Evolutionary conservation across 1,139 yeast genomes (phyloP).

Genomic region (Diutina siamensis): DNA sequence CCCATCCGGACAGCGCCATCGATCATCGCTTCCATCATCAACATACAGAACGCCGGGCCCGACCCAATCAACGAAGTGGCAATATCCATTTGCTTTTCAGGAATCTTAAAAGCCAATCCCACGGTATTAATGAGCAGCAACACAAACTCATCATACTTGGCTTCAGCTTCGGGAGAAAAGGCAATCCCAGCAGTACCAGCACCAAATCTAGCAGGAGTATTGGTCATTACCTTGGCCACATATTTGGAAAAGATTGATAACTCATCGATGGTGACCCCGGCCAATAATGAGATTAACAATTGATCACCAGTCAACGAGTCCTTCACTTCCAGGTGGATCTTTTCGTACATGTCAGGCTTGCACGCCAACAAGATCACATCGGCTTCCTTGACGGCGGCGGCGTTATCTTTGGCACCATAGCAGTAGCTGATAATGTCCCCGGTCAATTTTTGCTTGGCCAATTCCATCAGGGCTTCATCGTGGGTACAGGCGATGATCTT

Average conservation of each 20-base stretch:
- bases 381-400: constrained; percentile 47
- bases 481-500: constrained; percentile 64
- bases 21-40: constrained; percentile 82
- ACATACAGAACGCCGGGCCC: constrained; percentile 88
- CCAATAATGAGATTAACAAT: constrained; percentile 71
- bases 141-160: constrained; percentile 39
- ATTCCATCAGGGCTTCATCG: constrained; percentile 37
- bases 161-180: constrained; percentile 40
- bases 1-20: constrained; percentile 97
- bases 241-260: constrained; percentile 40
- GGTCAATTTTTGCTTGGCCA: constrained; percentile 28
- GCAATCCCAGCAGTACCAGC: constrained; percentile 89
- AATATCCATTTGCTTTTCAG: constrained; percentile 92
- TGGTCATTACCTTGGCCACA: constrained; percentile 93
- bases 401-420: constrained; percentile 39
- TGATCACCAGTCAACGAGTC: constrained; percentile 38
- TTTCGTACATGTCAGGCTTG: constrained; percentile 70
- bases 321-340: constrained; percentile 38
- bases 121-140: constrained; percentile 50
- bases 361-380: constrained; percentile 73
- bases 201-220: constrained; percentile 89
- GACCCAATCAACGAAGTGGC: constrained; percentile 94
- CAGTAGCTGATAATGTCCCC: constrained; percentile 40
- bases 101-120: constrained; percentile 61
- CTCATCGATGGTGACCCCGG: constrained; percentile 81